Percentiles rank a stretch among this genome's conserved stretches.
These are phyloP conservation scores for Bassia scoparia DNA, from an alignment of 148 eudicot genomes.

Conservation along the genomic window DNA sequence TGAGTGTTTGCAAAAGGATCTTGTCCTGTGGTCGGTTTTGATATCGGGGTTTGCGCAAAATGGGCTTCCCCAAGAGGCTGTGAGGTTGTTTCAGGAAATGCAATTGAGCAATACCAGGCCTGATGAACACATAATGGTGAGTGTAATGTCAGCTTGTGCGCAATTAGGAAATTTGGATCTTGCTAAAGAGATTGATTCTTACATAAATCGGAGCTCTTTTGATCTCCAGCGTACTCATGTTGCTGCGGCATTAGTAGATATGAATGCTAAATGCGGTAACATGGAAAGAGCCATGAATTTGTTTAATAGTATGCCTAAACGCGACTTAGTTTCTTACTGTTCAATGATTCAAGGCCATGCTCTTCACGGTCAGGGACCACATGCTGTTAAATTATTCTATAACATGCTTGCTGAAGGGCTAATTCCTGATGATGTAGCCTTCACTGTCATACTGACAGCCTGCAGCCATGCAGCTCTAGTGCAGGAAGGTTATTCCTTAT, in stretches of 20 bases:
- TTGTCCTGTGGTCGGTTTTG: conserved; percentile 66
- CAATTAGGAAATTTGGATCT: conserved; percentile 47
- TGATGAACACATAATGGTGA: conserved; percentile 53
- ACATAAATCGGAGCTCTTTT: conserved; percentile 35
- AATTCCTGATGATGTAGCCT: conserved; percentile 56
- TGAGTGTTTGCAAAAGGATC: conserved; percentile 40
- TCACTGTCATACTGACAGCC: conserved; percentile 59
- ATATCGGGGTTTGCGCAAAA: conserved; percentile 62
- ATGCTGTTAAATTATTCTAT: conserved; percentile 52
- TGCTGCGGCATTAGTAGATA: conserved; percentile 57
- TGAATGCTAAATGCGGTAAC: conserved; percentile 79
- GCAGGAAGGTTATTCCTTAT: conserved; percentile 50
- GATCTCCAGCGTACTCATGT: conserved; percentile 45
- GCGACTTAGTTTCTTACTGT: conserved; percentile 59
- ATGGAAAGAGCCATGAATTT: conserved; percentile 46
- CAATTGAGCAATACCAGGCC: conserved; percentile 38
- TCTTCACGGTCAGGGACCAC: conserved; percentile 50
- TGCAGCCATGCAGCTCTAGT: conserved; percentile 57
- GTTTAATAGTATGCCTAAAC: conserved; percentile 50
- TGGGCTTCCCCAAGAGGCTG: conserved; percentile 56
- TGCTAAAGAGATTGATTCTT: conserved; percentile 61
- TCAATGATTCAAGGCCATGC: conserved; percentile 69
- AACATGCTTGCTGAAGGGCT: conserved; percentile 61
- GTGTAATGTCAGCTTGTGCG: conserved; percentile 77
- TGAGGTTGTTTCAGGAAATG: conserved; percentile 49